Evolutionary conservation across 2,329 filamentous ascomycete species (phyloP).

Genomic region (Colletotrichum sp.): DNA sequence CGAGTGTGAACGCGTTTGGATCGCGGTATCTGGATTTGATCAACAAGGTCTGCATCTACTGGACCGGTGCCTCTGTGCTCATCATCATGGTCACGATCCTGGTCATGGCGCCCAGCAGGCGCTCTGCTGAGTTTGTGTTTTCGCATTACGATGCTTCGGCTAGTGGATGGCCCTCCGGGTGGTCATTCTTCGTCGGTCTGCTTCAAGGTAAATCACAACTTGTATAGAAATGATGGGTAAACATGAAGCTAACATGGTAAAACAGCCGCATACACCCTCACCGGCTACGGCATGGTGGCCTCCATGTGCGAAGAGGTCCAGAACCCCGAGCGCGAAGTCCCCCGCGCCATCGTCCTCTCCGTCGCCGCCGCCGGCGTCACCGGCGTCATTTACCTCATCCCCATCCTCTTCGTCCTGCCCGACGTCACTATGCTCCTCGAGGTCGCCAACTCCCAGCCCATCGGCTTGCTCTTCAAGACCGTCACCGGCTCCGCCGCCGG

Average conservation of each 20-base stretch:
- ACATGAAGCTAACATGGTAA: neutral
- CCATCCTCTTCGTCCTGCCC: constrained; percentile 78
- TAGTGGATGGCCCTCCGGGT: constrained; percentile 71
- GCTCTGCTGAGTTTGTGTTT: constrained; percentile 70
- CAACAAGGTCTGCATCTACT: constrained; percentile 76
- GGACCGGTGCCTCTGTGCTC: constrained; percentile 69
- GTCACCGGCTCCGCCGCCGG: constrained; percentile 75
- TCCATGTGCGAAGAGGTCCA: constrained; percentile 77
- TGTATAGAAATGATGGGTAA: no score
- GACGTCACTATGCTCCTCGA: constrained; percentile 66
- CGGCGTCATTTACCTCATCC: constrained; percentile 71
- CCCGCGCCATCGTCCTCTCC: constrained; percentile 73
- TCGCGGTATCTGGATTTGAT: constrained; percentile 67
- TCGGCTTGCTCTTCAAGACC: constrained; percentile 76
- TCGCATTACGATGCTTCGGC: constrained; percentile 69
- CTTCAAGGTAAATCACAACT: constrained; percentile 47
- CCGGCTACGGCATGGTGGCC: constrained; percentile 74
- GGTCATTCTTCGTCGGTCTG: constrained; percentile 76
- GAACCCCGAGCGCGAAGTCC: constrained; percentile 70
- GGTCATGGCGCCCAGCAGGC: constrained; percentile 61
- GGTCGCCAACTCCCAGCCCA: constrained; percentile 76
- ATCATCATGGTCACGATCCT: constrained; percentile 56
- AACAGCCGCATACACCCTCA: constrained; percentile 62
- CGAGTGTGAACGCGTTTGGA: constrained; percentile 68
- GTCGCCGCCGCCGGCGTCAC: constrained; percentile 71